Conservation (phyloP, 305 asterid genomes). For the Plantago lanceolata region DNA sequence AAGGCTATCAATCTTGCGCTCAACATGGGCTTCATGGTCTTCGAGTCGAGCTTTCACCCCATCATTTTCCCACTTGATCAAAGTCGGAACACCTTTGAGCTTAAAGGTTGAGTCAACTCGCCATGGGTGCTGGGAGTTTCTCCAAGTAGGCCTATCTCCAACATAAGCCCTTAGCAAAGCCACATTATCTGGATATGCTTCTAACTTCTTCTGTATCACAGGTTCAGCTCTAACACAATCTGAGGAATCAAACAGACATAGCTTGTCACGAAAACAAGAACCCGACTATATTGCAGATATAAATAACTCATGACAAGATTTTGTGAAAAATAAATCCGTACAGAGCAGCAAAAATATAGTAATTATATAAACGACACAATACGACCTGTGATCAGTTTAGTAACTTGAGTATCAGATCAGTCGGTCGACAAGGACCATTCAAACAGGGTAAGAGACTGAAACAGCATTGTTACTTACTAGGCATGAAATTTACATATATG, state of each 20-base stretch:
- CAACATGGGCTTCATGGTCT: constrained; percentile 69
- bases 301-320: too few relatives aligned
- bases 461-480: too few relatives aligned
- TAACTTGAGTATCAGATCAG: background rate
- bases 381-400: background rate
- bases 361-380: background rate
- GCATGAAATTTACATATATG: too few relatives aligned
- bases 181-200: constrained; percentile 57
- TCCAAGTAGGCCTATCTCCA: constrained; percentile 89
- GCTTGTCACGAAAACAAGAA: background rate
- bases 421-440: background rate
- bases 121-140: constrained; percentile 76
- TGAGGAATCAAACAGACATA: constrained; percentile 22
- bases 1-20: constrained; percentile 49
- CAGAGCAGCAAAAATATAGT: too few relatives aligned
- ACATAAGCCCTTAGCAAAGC: constrained; percentile 76
- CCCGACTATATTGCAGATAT: too few relatives aligned
- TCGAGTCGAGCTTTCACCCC: constrained; percentile 64
- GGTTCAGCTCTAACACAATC: constrained; percentile 98
- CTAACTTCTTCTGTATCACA: constrained; percentile 79
- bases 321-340: too few relatives aligned
- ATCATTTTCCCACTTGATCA: constrained; percentile 72
- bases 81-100: constrained; percentile 76
- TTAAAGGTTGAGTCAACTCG: constrained; percentile 60
- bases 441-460: background rate